Percentiles rank a stretch among this genome's conserved stretches.
Conservation (phyloP, 805 yeast species). For the Candida sonorensis region DNA sequence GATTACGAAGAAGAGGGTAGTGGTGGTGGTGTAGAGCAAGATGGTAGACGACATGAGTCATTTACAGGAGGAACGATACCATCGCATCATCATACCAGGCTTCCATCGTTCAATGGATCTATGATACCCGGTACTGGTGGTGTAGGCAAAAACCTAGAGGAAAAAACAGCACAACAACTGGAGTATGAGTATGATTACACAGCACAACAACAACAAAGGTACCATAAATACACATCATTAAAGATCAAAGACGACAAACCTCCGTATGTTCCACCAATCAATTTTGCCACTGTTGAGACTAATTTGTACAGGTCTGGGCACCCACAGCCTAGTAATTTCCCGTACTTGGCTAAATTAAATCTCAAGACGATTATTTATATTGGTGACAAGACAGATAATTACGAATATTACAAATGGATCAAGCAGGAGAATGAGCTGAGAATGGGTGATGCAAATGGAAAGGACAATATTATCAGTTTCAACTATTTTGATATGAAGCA, state of each 20-base stretch:
- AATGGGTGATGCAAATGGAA: conserved; percentile 26
- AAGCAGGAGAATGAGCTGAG: no score
- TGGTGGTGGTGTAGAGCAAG: no score
- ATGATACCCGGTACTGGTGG: no score
- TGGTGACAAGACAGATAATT: conserved; percentile 67
- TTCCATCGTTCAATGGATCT: no score
- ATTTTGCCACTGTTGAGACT: conserved; percentile 83
- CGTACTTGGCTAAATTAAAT: conserved; percentile 64
- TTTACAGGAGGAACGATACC: no score
- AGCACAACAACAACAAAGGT: not conserved
- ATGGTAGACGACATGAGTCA: no score
- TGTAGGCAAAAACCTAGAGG: no score
- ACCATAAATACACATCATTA: conserved; percentile 23
- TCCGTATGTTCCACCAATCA: conserved; percentile 78
- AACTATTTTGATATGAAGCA: conserved; percentile 59
- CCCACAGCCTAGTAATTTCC: conserved; percentile 81
- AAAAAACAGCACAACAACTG: no score
- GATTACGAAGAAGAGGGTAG: no score
- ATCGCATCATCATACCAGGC: no score
- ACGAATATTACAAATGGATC: conserved; percentile 71
- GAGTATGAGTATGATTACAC: no score
- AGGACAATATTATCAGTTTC: conserved; percentile 45
- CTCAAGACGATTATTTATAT: conserved; percentile 75
- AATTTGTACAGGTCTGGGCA: conserved; percentile 88
- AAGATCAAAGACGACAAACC: conserved; percentile 26